Base-by-base conservation (phyloP, 345 rosid species). In the Brassica incana region DNA sequence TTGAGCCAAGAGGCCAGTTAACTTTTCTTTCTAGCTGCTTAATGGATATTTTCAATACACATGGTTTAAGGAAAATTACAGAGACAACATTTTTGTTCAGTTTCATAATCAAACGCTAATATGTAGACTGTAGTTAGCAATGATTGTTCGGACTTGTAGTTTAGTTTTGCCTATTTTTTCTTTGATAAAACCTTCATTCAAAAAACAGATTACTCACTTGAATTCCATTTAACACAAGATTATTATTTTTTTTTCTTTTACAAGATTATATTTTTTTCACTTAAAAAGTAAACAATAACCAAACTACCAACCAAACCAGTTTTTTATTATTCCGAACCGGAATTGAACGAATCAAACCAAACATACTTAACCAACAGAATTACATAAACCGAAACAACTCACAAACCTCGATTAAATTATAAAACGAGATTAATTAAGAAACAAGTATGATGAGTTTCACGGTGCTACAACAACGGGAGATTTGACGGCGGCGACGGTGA, bases 401-500 rank as follows among this genome's bases (percentile, higher is more conserved):
- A 11, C 52, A 65, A 52, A 67, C 66, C 60, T 50, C 60, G 78
- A 62, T 62, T 62, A 36, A 20, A 25, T 60, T 25, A 10, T 35
- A 73, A 3, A 63, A 63, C 20, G 69, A 73, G 45, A 62, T 27
- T 4, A 7, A 67, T 15, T 11, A 33, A 59, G 27, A 32, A 79
- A 79, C 78, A 60, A 60, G 65, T 60, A 67, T 1, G 45, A 73
- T 67, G 29, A 43, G 77, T 67, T 45, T 79, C 71, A 80, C 6
- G 78, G 71, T 7, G 71, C 2, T 50, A 32, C 79, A 29, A 5
- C 75, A 45, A 74, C 80, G 48, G 88, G 69, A 40, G 89, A 38
- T 80, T 90, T 95, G 62, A 84, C 87, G 27, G 70, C 74, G 62
- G 83, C 81, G 20, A 83, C 50, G 1, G 97, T 90, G 83, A 91